Evolutionary conservation across 345 rosid genomes (phyloP), one percentile per base, ranked within the genome.

Genomic region (Jatropha curcas): DNA sequence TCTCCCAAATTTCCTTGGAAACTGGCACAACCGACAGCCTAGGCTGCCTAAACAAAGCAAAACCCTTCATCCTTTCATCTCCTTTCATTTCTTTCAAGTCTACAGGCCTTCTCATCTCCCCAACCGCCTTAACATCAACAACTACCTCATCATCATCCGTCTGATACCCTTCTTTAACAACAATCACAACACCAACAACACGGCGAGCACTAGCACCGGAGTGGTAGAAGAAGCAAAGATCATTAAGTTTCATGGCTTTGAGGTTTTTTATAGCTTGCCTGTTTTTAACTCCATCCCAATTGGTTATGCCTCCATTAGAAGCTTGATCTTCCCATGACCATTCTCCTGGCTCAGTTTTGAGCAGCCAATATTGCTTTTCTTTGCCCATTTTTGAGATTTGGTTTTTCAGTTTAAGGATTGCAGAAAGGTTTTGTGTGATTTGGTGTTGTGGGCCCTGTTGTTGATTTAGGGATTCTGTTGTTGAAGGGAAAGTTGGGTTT

Each of bases 291-390:
- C 97, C 98, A 77, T 95, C 98, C 99, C 97, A 95, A 33, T 91
- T 70, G 79, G 89, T 76, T 24, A 88, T 27, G 5, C 97, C 93
- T 11, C 82, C 87, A 79, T 91, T 89, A 14, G 90, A 76, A 19
- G 81, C 86, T 73, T 95, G 99, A 77, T 95, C 98, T 20, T 91
- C 93, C 98, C 98, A 95, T 48, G 99, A 92, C 97, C 99, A 95
- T 75, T 92, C 97, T 20, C 90, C 84, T 24, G 98, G 93, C 80
- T 95, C 99, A 8, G 99, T 92, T 73, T 95, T 95, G 55, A 95
- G 83, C 7, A 95, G 88, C 97, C 98, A 92, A 81, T 78, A 86
- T 27, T 81, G 87, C 72, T 67, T 86, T 43, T 65, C 67, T 64
- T 50, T 72, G 43, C 13, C 85, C 86, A 81, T 82, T 64, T 62